A percentile compares a stretch with the other conserved stretches of the same genome.
Conservation (phyloP, 1,284 basidiomycete species). For the Ceratobasidium papillatum region DNA sequence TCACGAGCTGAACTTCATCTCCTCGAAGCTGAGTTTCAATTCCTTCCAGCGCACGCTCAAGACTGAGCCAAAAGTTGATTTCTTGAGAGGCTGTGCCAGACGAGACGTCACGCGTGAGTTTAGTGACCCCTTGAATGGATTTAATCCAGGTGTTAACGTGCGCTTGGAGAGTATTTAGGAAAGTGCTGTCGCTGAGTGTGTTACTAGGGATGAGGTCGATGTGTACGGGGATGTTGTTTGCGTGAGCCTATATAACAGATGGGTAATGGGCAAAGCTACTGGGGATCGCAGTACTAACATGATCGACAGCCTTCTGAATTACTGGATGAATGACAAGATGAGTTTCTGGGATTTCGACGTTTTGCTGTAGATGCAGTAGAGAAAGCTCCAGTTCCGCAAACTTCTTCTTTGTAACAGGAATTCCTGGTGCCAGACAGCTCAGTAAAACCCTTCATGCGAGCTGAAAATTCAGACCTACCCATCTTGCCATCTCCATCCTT, state of each 20-base stretch:
- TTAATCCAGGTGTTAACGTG: conserved; percentile 99
- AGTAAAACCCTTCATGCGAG: neutral
- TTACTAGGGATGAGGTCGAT: conserved; percentile 80
- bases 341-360: conserved; percentile 98
- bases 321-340: conserved; percentile 91
- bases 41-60: conserved; percentile 91
- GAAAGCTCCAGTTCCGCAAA: conserved; percentile 99
- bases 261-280: neutral
- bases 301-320: conserved; percentile 87
- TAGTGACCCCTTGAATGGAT: conserved; percentile 96
- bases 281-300: conserved; percentile 53
- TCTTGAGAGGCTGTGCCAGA: conserved; percentile 98
- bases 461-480: conserved; percentile 60
- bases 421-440: conserved; percentile 61
- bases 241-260: conserved; percentile 59
- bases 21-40: conserved; percentile 93
- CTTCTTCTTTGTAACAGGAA: conserved; percentile 99
- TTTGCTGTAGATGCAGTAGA: conserved; percentile 95
- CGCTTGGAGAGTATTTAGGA: conserved; percentile 92
- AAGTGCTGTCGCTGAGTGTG: conserved; percentile 84
- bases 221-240: conserved; percentile 67
- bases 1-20: conserved; percentile 92
- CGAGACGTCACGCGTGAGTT: conserved; percentile 90
- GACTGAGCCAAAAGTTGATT: conserved; percentile 97
- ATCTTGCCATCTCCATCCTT: conserved; percentile 88